phyloP scores from a whole-genome alignment of 345 rosid species.

The Rubroshorea leprosula region DNA sequence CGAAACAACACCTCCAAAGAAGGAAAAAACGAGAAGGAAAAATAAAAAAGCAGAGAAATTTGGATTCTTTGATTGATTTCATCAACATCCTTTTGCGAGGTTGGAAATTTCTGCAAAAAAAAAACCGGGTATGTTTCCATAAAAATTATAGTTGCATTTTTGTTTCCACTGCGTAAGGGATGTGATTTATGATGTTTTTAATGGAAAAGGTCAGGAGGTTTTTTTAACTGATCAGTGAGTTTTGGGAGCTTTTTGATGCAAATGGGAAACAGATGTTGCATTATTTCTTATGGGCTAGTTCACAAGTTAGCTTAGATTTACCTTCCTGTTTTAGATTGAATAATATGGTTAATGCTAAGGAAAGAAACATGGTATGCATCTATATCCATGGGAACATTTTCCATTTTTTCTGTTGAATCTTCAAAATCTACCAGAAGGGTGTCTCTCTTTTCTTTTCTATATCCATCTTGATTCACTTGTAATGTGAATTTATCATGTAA shows the following conservation, averaged over 20 bases:
- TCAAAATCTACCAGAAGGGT: constrained; percentile 1
- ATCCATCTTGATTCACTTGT: too few relatives aligned
- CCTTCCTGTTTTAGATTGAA: background rate
- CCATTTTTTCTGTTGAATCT: constrained; percentile 1
- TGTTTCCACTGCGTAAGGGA: background rate
- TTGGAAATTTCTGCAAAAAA: background rate
- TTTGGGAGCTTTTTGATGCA: background rate
- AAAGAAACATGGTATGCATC: background rate
- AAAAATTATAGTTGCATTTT: background rate
- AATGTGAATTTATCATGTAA: too few relatives aligned
- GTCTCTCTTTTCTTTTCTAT: background rate
- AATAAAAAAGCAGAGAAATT: constrained; percentile 3
- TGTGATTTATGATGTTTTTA: background rate
- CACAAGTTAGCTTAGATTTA: constrained; percentile 5
- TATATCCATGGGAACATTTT: background rate
- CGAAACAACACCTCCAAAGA: background rate
- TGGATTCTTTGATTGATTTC: constrained; percentile 9
- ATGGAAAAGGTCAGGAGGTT: background rate
- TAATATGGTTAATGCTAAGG: background rate
- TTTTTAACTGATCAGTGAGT: background rate
- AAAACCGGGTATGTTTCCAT: constrained; percentile 1
- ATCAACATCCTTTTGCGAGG: background rate
- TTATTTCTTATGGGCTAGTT: background rate
- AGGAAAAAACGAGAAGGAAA: background rate
- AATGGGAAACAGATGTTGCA: background rate